A percentile compares a stretch with the other conserved stretches of the same genome.
Evolutionary conservation across 202 grass and related monocot species (phyloP).

Genomic region (Dendrocalamus latiflorus): DNA sequence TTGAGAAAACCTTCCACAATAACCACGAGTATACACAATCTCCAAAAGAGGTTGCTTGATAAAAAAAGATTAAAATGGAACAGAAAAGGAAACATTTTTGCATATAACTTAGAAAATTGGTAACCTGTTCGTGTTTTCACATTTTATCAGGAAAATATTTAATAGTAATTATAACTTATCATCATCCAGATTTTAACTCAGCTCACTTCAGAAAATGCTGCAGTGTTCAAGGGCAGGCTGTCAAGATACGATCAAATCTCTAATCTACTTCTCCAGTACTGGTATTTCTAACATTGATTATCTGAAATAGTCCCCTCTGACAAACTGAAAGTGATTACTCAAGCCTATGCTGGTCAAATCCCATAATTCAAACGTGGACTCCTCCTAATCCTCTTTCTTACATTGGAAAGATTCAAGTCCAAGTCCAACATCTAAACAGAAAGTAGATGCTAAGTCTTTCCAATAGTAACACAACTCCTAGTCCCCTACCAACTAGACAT

Average conservation of each 20-base stretch:
- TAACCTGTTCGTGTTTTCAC: neutral
- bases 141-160: neutral
- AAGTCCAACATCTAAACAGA: conserved; percentile 2
- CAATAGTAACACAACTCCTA: neutral
- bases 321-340: neutral
- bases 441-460: neutral
- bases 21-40: neutral
- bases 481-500: neutral
- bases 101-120: neutral
- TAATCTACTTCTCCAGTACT: neutral
- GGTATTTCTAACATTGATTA: neutral
- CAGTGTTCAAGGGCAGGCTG: neutral
- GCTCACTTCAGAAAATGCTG: neutral
- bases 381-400: neutral
- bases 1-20: neutral
- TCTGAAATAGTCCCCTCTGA: neutral
- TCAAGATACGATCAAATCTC: neutral
- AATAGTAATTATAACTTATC: neutral
- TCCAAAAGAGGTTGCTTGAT: neutral
- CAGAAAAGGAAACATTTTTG: neutral
- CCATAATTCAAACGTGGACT: neutral
- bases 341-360: neutral
- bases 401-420: conserved; percentile 9
- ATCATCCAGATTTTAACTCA: neutral
- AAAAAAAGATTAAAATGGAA: neutral